Base-by-base conservation (phyloP, 1,284 basidiomycete species). In the Marasmius oreades region DNA sequence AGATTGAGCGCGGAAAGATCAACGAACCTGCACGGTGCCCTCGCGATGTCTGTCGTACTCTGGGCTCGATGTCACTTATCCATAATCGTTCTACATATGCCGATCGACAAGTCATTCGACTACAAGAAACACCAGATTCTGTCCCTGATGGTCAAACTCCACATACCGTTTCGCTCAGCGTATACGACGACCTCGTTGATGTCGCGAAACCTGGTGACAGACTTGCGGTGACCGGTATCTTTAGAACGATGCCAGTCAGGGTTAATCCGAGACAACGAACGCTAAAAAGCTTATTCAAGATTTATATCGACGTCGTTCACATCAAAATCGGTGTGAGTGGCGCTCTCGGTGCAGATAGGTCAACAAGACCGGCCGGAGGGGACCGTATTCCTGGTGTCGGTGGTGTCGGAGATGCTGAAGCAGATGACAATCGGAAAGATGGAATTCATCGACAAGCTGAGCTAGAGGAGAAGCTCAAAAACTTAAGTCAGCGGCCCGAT, bases 91-190 rank as follows among this genome's bases (percentile, higher is more conserved):
- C 91, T 71, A 90, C 93, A 63, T 99, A 98, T 67, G 90, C 93
- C 31, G 95, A 99, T 73, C 81, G 96, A 54, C 97, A 99, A 70
- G 92, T 98, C 46, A 89, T 98, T 56, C 84, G 96, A 43, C 77
- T 99, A 4, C 96, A 99, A 70, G 96, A 99, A 71, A 99, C 96
- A 0, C 96, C 96, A 0, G 97, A 99, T 66, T 93, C 90, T 6
- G 95, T 99, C 0, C 96, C 96, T 1, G 96, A 98, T 70, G 97
- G 96, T 18, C 96, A 98, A 71, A 99, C 96, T 1, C 96, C 96
- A 0, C 95, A 98, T 67, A 98, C 95, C 0, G 94, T 99, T 53
- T 95, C 92, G 1, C 74, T 99, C 57, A 96, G 95, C 68, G 91
- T 93, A 18, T 98, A 99, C 69, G 95, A 99, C 67, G 97, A 99